A percentile compares a stretch with the other conserved stretches of the same genome.
Evolutionary conservation across 75 land plant species (phyloP).

Genomic region (Sequoia sempervirens): DNA sequence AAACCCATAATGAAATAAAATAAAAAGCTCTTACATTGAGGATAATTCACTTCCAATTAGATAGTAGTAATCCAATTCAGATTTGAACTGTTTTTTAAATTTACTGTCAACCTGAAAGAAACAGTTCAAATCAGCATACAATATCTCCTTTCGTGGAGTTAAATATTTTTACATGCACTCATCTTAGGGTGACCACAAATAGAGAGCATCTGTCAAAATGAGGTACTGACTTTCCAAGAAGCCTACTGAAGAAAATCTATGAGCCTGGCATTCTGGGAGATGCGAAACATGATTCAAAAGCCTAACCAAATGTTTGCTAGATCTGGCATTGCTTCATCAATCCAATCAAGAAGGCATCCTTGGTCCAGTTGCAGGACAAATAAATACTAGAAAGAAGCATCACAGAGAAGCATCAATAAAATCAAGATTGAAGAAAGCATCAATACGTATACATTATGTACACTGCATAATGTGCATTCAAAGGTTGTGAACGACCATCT

Average conservation of each 20-base stretch:
- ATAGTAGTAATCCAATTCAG: neutral
- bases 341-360: neutral
- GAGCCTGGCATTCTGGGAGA: neutral
- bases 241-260: neutral
- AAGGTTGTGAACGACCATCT: neutral
- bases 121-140: slow-evolving; percentile 1
- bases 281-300: neutral
- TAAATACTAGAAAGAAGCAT: neutral
- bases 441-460: slow-evolving; percentile 16
- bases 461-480: slow-evolving; percentile 4
- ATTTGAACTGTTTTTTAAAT: slow-evolving; percentile 2
- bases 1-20: neutral
- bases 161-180: neutral
- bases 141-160: neutral
- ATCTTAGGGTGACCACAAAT: neutral
- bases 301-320: neutral
- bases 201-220: slow-evolving; percentile 2
- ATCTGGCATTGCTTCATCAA: neutral
- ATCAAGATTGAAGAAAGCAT: slow-evolving; percentile 5
- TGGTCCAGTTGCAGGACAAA: slow-evolving; percentile 1
- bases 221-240: neutral
- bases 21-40: neutral
- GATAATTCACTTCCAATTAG: neutral
- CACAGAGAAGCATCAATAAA: neutral
- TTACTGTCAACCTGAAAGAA: neutral